Evolutionary conservation across 163 green algal species (phyloP).

Genomic region (Botryococcus braunii): DNA sequence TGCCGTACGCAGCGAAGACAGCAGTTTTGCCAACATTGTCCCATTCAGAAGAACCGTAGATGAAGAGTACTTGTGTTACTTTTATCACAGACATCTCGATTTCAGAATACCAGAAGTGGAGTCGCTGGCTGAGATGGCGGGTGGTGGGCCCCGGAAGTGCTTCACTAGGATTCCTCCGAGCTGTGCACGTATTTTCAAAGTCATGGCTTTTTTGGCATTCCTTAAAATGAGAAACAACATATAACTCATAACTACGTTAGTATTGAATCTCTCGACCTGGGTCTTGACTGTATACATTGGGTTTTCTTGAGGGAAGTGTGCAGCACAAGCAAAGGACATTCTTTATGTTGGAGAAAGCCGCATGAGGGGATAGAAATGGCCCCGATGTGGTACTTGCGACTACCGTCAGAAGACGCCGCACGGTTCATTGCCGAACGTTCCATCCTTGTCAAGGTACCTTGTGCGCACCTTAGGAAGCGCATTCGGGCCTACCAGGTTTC

Average conservation of each 20-base stretch:
- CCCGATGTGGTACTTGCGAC: conserved; percentile 40
- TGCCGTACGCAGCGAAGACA: too few species aligned
- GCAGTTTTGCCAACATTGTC: too few species aligned
- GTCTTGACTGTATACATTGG: not conserved
- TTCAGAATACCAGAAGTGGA: conserved; percentile 67
- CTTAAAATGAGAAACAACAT: not conserved
- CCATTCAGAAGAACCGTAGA: not conserved
- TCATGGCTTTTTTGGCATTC: not conserved
- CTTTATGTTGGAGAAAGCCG: conserved; percentile 17
- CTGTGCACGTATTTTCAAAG: not conserved
- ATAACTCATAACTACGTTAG: not conserved
- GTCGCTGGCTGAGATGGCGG: conserved; percentile 31
- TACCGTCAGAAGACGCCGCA: conserved; percentile 27
- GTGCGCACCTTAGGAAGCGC: not conserved
- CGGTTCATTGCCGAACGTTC: conserved; percentile 12
- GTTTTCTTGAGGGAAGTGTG: not conserved
- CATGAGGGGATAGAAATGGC: conserved; percentile 13
- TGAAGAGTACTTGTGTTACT: conserved; percentile 46
- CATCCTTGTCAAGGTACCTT: conserved; percentile 44
- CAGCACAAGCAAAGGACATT: not conserved
- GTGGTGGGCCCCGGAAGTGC: not conserved
- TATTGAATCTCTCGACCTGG: not conserved
- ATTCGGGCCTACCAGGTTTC: too few species aligned
- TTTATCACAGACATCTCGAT: conserved; percentile 64
- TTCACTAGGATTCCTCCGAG: not conserved